Evolutionary conservation across 2,329 filamentous ascomycete genomes (phyloP), one percentile per base, ranked within the genome.

Genomic region (Arthrobotrys megalospora): DNA sequence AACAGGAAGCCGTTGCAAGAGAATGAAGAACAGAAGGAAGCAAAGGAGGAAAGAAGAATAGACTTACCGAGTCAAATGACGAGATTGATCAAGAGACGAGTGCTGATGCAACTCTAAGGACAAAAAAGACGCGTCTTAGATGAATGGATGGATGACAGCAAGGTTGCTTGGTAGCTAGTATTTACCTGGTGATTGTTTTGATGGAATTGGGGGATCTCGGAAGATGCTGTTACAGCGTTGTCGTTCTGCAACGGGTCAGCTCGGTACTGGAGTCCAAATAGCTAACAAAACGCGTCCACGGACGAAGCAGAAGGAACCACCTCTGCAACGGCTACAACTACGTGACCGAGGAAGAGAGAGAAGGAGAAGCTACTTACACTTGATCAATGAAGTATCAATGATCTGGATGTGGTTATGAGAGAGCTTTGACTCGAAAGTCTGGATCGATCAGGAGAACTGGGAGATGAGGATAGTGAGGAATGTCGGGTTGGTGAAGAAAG

Each of bases 231-330:
- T 10, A 50, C 24, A 50, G 47, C 47, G 2, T 28, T 8, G 3
- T 24, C 24, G 10, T 50, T 50, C 47, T 50, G 19, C 47, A 50
- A 50, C 47, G 47, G 21, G 21, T 50, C 47, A 50, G 47, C 47
- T 28, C 4, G 4, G 2, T n/a, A 8, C 6, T n/a, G n/a, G n/a
- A n/a, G n/a, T 12, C 19, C 6, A 10, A 19, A 14, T 16, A 47
- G 16, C 43, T 21, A 2, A 7, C 38, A 47, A 47, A n/a, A 47
- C 43, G 43, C n/a, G 43, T 47, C n/a, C 6, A 38, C 8, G 36
- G 36, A 38, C 12, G 8, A 38, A 38, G 36, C 7, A 38, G 36
- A 12, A 12, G 36, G 7, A 38, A 38, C 8, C 36, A 28, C 24
- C 24, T 28, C 5, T 28, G 24, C 24, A 28, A 28, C 24, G 24